Conservation (phyloP, 352 stramenopile species). For the Phytopythium delawarense region DNA sequence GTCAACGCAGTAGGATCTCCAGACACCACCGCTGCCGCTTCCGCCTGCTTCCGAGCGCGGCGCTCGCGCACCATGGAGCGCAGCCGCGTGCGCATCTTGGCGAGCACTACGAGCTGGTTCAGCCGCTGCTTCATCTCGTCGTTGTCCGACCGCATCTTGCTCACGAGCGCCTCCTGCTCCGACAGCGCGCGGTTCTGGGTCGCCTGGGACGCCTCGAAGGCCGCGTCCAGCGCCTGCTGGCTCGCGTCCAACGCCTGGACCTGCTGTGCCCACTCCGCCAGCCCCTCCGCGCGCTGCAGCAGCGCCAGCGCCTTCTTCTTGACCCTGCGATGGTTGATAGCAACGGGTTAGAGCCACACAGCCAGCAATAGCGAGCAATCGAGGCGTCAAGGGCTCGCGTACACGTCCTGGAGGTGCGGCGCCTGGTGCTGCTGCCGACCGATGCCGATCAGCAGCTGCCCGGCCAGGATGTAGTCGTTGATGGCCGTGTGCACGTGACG, state of each 20-base stretch:
- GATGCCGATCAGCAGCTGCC: constrained; percentile 62
- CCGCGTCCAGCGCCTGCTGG: constrained; percentile 29
- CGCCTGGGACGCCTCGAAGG: constrained; percentile 47
- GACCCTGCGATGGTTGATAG: constrained; percentile 21
- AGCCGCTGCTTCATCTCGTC: constrained; percentile 50
- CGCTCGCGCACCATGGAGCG: constrained; percentile 39
- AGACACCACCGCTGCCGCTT: constrained; percentile 8
- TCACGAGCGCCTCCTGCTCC: constrained; percentile 60
- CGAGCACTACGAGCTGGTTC: constrained; percentile 56
- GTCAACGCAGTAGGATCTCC: constrained; percentile 7
- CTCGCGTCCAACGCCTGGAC: constrained; percentile 29
- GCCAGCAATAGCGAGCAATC: background rate
- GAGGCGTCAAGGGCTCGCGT: constrained; percentile 5
- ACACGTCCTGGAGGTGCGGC: constrained; percentile 71
- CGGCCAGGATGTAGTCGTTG: constrained; percentile 64
- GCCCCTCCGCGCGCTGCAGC: constrained; percentile 64
- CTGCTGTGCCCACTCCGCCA: constrained; percentile 57
- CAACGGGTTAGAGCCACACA: background rate
- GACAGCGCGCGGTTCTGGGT: constrained; percentile 31
- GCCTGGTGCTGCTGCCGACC: constrained; percentile 49
- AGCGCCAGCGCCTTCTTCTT: constrained; percentile 75
- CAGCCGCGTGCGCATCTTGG: constrained; percentile 52
- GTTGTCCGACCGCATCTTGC: constrained; percentile 59
- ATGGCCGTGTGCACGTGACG: constrained; percentile 64
- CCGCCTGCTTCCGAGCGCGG: constrained; percentile 42